Base-by-base conservation (phyloP, 176 grass and related monocot species). In the Juncus effusus region DNA sequence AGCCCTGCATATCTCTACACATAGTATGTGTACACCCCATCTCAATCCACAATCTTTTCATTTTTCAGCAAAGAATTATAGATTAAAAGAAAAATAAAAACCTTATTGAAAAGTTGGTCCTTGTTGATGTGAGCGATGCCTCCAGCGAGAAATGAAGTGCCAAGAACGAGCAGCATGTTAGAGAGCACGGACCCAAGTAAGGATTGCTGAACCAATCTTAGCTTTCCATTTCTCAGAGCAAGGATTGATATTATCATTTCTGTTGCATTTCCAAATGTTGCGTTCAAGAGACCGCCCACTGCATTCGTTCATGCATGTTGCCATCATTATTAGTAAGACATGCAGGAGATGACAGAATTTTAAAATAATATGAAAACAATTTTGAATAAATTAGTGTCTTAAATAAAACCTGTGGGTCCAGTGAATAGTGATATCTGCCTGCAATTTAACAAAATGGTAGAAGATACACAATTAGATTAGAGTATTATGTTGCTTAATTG, bases 221-320 rank as follows among this genome's bases (percentile, higher is more conserved):
- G 47, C 51, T 85, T 85, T 40, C 85, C 82, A 16, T 72, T 77
- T 60, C 79, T 73, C 16, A 95, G 69, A 1, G 85, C 82, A 44
- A 85, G 79, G 37, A 95, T 78, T 11, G 90, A 95, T 89, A 89
- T 95, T 63, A 95, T 85, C 68, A 95, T 63, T 70, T 94, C 85
- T 0, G 89, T 93, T 14, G 85, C 89, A 66, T 93, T 93, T 16
- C 84, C 85, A 74, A 93, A 93, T 36, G 85, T 85, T 74, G 85
- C 81, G 75, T 93, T 88, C 41, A 85, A 61, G 40, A 85, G 81
- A 36, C 81, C 81, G 15, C 89, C 89, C 41, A 76, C 85, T 93
- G 49, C 44, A 61, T 67, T 54, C 2, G 44, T 47, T 47, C 9
- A 47, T 28, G 19, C 19, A 28, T 28, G 19, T 28, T 28, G 19